Base-by-base conservation (phyloP, 495 filamentous ascomycete genomes). In the Rostrohypoxylon terebratum region DNA sequence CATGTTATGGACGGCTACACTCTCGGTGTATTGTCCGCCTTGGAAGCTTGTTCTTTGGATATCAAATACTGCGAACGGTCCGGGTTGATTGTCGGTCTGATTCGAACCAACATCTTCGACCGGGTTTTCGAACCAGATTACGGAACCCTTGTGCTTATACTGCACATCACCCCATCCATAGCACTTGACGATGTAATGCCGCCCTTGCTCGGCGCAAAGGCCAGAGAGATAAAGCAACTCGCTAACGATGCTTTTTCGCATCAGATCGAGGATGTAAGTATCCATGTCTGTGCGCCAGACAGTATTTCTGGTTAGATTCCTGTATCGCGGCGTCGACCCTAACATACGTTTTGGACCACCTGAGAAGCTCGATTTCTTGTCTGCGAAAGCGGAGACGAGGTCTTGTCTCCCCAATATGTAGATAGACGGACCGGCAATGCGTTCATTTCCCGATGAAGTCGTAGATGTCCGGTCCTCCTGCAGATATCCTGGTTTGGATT, bases 211-310 rank as follows among this genome's bases (percentile, higher is more conserved):
- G 23, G 74, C 60, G 58, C 76, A 76, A 18, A 79, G 59, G 0
- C 28, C 55, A 2, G 78, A 75, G 44, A 80, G 63, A 53, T 79
- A 70, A 13, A 81, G 16, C 4, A 85, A 62, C 3, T 78, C 70
- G 55, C 86, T 83, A 0, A 83, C 63, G 10, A 87, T 80, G 1
- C 83, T 77, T 13, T 78, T 73, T 2, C 88, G 81, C 82, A 92
- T 83, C 33, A 84, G 59, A 6, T 80, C 77, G 0, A 91, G 79
- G 2, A 93, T 65, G 48, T 90, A 87, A 0, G 78, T 76, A n/a
- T 86, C 84, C 90, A 94, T 93, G 72, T 94, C 90, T 36, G 81
- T 42, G 14, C 90, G 86, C 91, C 91, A 95, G 3, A 86, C 71
- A 4, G 72, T 74, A 2, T 44, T 58, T 11, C 62, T 71, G 0